Conservation (phyloP, 2,329 filamentous ascomycete genomes). For the Scytalidium lignicola region DNA sequence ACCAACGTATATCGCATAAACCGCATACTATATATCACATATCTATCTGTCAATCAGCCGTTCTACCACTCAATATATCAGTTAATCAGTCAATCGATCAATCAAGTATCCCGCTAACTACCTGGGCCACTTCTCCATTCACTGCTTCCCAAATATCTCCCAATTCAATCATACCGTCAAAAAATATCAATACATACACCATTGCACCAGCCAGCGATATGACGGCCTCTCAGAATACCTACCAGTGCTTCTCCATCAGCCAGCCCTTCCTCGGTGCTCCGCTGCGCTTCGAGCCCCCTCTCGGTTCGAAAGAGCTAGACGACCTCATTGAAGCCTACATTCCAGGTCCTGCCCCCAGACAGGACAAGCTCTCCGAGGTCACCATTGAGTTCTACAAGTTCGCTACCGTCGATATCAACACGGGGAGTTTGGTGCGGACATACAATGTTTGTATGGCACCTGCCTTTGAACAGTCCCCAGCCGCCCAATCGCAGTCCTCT, state of each 20-base stretch:
- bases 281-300: conserved; percentile 61
- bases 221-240: neutral
- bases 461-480: conserved; percentile 27
- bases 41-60: too few relatives aligned
- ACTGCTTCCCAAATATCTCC: neutral
- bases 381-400: conserved; percentile 56
- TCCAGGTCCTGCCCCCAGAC: conserved; percentile 45
- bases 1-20: too few relatives aligned
- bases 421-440: conserved; percentile 48
- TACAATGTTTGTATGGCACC: conserved; percentile 30
- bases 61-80: too few relatives aligned
- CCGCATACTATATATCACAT: too few relatives aligned
- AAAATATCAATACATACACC: neutral
- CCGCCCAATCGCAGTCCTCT: conserved; percentile 44
- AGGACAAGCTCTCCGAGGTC: conserved; percentile 54
- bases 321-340: conserved; percentile 54
- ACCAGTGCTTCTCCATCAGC: conserved; percentile 41
- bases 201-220: neutral
- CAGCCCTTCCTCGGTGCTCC: conserved; percentile 52
- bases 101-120: too few relatives aligned
- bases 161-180: neutral
- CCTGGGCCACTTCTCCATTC: too few relatives aligned
- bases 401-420: conserved; percentile 53
- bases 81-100: too few relatives aligned
- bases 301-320: conserved; percentile 58